Evolutionary conservation across 2,329 filamentous ascomycete species (phyloP), one percentile per base, ranked within the genome.

Genomic region (Penicillium sp.): DNA sequence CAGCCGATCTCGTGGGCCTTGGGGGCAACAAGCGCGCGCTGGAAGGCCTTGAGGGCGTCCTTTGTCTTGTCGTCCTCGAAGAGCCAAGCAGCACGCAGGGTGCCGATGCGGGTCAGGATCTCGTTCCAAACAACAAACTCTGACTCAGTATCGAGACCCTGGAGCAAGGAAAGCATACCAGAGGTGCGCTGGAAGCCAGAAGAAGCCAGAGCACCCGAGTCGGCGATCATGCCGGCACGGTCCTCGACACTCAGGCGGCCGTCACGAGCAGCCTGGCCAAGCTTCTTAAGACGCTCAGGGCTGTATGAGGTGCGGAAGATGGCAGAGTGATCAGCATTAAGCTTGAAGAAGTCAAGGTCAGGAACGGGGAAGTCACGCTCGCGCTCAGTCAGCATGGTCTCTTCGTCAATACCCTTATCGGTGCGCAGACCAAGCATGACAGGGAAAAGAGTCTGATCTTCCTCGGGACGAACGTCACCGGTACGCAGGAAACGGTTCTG

Each of bases 51-150:
- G 43, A 97, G 82, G 6, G 89, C 90, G 62, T 93, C 86, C 65
- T 86, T 88, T 50, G 71, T 73, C 60, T 86, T 81, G 60, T 88
- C 76, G 58, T 95, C 89, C 74, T 97, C 91, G 64, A 95, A 95
- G 48, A 93, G 81, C 93, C 93, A 97, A 8, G 93, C 90, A 53
- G 84, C 84, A 65, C 93, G 89, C 37, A 97, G 84, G n/a, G 87
- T 83, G 25, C 84, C 86, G 58, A 97, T 84, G 47, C 92, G 88
- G 46, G 89, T 84, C 50, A 92, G 84, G 58, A 97, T 90, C 75
- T 97, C 93, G 65, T 91, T 92, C 93, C 93, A 97, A 3, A 97
- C 93, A 40, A 97, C 90, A 65, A 92, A 97, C 69, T 96, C 90
- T 0, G 86, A 81, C 78, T 97, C 93, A 61, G 77, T 80, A 69